Evolutionary conservation across 768 basidiomycete species (phyloP).

Genomic region (Hypsizygus marmoreus): DNA sequence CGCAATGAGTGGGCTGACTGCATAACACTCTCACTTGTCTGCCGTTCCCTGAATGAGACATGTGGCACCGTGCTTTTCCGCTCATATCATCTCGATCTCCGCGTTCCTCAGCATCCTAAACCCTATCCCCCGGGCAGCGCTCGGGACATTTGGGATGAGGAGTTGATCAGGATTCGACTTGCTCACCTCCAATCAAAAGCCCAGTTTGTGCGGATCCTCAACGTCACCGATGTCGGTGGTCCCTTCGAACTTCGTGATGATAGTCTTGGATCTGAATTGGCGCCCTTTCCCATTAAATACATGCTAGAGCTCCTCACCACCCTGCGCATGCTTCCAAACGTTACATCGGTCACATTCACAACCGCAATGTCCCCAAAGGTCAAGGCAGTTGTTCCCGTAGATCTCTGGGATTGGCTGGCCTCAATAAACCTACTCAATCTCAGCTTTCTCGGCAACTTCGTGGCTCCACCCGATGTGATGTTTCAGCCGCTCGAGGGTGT

Average conservation of each 20-base stretch:
- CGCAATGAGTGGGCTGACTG: not conserved
- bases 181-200: slow-evolving; percentile 7
- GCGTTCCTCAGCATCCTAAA: not conserved
- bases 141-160: not conserved
- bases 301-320: slow-evolving; percentile 2
- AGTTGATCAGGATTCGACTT: slow-evolving; percentile 2
- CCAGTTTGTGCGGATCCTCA: slow-evolving; percentile 1
- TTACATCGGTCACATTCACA: not conserved
- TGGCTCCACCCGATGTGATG: not conserved
- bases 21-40: not conserved
- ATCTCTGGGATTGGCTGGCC: slow-evolving; percentile 3
- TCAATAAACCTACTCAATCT: not conserved
- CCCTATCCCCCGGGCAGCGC: slow-evolving; percentile 3
- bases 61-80: not conserved
- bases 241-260: no score
- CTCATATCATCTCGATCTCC: not conserved
- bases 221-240: not conserved
- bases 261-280: not conserved
- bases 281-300: not conserved
- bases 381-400: not conserved
- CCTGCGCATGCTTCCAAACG: not conserved
- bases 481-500: not conserved
- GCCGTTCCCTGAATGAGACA: slow-evolving; percentile 1
- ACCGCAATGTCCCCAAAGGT: no score
- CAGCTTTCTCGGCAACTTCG: not conserved